A percentile compares a stretch with the other conserved stretches of the same genome.
Conservation (phyloP, 257 asterid genomes). For the Gardenia jasminoides region DNA sequence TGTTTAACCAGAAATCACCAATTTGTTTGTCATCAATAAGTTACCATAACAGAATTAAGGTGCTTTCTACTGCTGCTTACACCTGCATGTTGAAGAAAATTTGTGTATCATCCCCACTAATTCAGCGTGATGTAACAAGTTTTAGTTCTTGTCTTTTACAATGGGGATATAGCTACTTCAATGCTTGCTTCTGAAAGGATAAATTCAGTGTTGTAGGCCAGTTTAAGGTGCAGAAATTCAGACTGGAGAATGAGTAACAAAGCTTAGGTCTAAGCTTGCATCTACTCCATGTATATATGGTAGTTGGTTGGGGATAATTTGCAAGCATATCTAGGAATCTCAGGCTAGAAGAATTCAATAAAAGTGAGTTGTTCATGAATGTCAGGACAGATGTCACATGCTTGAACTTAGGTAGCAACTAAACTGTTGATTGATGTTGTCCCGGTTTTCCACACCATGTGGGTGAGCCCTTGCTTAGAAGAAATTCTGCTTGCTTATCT, state of each 20-base stretch:
- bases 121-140: not conserved
- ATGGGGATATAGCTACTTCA: not conserved
- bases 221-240: not conserved
- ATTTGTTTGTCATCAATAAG: not conserved
- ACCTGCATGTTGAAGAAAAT: not conserved
- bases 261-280: not conserved
- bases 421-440: not conserved
- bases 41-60: not conserved
- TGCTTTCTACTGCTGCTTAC: not conserved
- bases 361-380: not conserved
- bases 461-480: not conserved
- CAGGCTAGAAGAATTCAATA: not conserved
- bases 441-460: not conserved
- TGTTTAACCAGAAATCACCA: not conserved
- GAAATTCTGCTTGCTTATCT: not conserved
- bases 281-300: not conserved
- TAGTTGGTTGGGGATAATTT: not conserved
- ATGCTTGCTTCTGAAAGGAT: not conserved
- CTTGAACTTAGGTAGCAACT: not conserved
- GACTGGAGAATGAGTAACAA: not conserved
- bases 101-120: not conserved
- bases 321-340: not conserved
- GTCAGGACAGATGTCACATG: not conserved
- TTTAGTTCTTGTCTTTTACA: not conserved
- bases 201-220: no score